Percentiles rank a stretch among this genome's conserved stretches.
These are phyloP conservation scores for Ogataea angusta DNA, from an alignment of 805 yeast species.

Conservation along the genomic window DNA sequence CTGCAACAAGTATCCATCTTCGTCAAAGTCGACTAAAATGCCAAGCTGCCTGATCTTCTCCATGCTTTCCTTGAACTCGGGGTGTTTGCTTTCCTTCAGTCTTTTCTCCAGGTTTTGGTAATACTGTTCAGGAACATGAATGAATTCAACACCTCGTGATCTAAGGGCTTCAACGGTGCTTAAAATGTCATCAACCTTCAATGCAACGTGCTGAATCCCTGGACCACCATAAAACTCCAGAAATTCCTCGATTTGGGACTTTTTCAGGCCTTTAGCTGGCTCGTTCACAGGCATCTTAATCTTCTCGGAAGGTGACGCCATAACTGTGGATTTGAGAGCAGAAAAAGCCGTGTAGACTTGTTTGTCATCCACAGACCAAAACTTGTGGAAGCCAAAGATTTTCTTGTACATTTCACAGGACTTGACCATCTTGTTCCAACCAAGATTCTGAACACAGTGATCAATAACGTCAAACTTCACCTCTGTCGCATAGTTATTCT, in stretches of 20 bases:
- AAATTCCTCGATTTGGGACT: slow-evolving; percentile 81
- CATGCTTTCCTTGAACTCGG: slow-evolving; percentile 50
- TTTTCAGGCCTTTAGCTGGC: slow-evolving; percentile 66
- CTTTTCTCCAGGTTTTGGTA: slow-evolving; percentile 49
- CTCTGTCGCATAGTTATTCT: background rate
- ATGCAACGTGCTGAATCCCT: slow-evolving; percentile 82
- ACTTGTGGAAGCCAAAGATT: slow-evolving; percentile 70
- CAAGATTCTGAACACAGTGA: slow-evolving; percentile 79
- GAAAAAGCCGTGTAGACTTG: slow-evolving; percentile 69
- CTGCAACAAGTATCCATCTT: slow-evolving; percentile 72
- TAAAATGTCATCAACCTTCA: slow-evolving; percentile 60
- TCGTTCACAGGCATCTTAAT: slow-evolving; percentile 84
- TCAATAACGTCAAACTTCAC: slow-evolving; percentile 50
- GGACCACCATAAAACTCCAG: slow-evolving; percentile 73
- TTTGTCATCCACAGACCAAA: slow-evolving; percentile 82
- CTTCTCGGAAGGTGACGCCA: slow-evolving; percentile 63
- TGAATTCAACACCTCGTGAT: slow-evolving; percentile 68
- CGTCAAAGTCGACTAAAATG: slow-evolving; percentile 75
- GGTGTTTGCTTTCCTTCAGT: slow-evolving; percentile 38
- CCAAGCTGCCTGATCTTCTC: slow-evolving; percentile 46
- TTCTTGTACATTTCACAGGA: slow-evolving; percentile 59
- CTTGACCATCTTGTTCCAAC: slow-evolving; percentile 60
- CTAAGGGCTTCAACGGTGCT: slow-evolving; percentile 50
- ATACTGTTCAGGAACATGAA: slow-evolving; percentile 54
- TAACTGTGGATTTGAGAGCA: slow-evolving; percentile 70